Evolutionary conservation across 768 basidiomycete genomes (phyloP).

Genomic region (Pleurotus tuoliensis): DNA sequence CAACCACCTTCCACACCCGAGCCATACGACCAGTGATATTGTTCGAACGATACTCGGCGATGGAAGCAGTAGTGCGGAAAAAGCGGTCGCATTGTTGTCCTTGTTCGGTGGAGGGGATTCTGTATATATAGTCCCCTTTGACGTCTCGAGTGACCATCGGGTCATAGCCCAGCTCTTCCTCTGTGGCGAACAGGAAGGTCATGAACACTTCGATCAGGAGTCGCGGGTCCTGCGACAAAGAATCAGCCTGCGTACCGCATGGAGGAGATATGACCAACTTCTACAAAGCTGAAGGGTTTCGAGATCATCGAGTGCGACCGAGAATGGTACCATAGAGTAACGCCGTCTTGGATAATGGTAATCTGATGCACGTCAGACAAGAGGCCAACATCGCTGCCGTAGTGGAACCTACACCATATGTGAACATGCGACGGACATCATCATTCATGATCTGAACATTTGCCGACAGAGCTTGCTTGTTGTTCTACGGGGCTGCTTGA

Average conservation of each 20-base stretch:
- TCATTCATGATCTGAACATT: conserved; percentile 19
- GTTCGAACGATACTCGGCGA: background rate
- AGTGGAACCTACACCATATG: conserved; percentile 16
- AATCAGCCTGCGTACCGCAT: too few species aligned
- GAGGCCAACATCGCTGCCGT: background rate
- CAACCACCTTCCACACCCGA: conserved; percentile 11
- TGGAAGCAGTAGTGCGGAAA: background rate
- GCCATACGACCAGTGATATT: conserved; percentile 9
- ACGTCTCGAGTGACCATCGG: background rate
- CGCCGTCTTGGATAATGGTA: conserved; percentile 11
- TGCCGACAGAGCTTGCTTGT: background rate
- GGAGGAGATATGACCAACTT: background rate
- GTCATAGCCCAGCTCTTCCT: conserved; percentile 15
- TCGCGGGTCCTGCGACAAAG: conserved; percentile 9
- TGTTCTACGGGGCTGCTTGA: background rate
- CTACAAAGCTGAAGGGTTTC: conserved; percentile 9
- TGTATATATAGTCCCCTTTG: background rate
- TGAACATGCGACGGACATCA: conserved; percentile 19
- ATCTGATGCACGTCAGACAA: conserved; percentile 8
- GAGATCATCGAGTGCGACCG: conserved; percentile 16
- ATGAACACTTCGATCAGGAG: conserved; percentile 14
- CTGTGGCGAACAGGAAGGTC: conserved; percentile 14
- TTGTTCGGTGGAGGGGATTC: background rate
- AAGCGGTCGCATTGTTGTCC: background rate
- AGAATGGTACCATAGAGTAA: conserved; percentile 17